Evolutionary conservation across 805 yeast genomes (phyloP), one percentile per base, ranked within the genome.

Genomic region (Myxozyma nipponensis): DNA sequence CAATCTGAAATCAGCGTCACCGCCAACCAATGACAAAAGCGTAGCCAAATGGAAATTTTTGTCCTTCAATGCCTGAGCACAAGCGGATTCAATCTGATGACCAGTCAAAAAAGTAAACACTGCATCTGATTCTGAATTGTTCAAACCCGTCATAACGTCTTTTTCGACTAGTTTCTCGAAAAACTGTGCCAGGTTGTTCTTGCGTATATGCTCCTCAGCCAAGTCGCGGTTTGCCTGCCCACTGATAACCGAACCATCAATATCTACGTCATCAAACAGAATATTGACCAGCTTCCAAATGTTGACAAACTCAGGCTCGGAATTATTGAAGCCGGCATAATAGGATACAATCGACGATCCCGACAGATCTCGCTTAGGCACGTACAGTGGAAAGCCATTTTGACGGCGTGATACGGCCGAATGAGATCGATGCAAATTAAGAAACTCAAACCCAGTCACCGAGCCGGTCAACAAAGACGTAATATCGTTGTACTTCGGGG

Each of bases 11-110:
- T 74, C 72, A 57, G 83, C 85, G 58, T 84, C 83, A 0, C 93
- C 82, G 30, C 86, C 95, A 5, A 84, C 64, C 39, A 85, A 69
- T 0, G 96, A 76, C 10, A 91, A 66, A 24, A 87, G 62, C 0
- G 79, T 79, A 0, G 95, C 81, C 18, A 91, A 66, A 64, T 90
- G 95, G 3, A 77, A 68, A 60, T 86, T 85, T 6, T 75, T 74
- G 0, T 84, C 67, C n/a, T 74, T 69, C 1, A 81, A 66, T 1
- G 96, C 90, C 2, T 71, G 52, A 26, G 72, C 71, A 4, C 82
- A 72, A 1, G 98, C 97, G 24, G 72, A 72, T 6, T 74, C 69
- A 25, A 87, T 61, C 49, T 83, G 78, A 47, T 84, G 82, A 3
- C 77, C 70, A 28, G 63, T 43, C n/a, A 72, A 52, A 10, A 58